These are phyloP conservation scores for Senna siamea DNA, from an alignment of 306 rosid species.

Conservation along the genomic window DNA sequence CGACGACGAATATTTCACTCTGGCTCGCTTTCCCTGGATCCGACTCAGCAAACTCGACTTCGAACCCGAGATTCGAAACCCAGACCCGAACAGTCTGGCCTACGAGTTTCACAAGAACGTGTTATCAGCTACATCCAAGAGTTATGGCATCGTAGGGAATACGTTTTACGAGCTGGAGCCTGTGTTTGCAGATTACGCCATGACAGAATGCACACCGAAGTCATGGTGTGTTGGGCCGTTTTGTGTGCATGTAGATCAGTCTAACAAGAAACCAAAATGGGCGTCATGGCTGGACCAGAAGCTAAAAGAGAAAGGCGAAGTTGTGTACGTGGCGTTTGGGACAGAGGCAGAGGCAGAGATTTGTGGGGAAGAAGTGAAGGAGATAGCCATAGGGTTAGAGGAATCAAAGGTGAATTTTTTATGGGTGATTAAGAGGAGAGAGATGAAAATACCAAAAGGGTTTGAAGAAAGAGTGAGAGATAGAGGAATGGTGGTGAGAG, in stretches of 20 bases:
- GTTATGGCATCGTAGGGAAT: constrained; percentile 48
- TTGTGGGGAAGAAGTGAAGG: constrained; percentile 37
- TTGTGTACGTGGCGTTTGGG: constrained; percentile 59
- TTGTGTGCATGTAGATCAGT: constrained; percentile 31
- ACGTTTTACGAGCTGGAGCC: constrained; percentile 54
- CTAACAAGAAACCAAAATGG: too few species aligned
- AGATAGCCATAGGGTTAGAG: constrained; percentile 52
- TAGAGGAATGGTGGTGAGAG: constrained; percentile 54
- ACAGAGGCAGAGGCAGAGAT: constrained; percentile 49
- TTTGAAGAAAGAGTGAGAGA: constrained; percentile 47
- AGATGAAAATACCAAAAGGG: constrained; percentile 11
- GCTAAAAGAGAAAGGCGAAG: constrained; percentile 1
- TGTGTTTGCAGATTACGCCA: constrained; percentile 34
- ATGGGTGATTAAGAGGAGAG: constrained; percentile 48
- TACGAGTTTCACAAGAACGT: not conserved
- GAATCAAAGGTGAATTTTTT: constrained; percentile 44
- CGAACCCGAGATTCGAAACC: not conserved
- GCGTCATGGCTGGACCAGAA: constrained; percentile 48
- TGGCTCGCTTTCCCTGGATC: constrained; percentile 46
- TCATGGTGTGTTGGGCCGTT: constrained; percentile 50
- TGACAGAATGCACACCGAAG: constrained; percentile 3
- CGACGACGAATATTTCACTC: not conserved
- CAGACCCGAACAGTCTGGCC: not conserved
- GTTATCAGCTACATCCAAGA: not conserved
- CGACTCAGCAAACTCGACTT: constrained; percentile 37